Percentiles rank a stretch among this genome's conserved stretches.
Conservation (phyloP, 345 rosid genomes). For the Cardamine chenopodiifolia region DNA sequence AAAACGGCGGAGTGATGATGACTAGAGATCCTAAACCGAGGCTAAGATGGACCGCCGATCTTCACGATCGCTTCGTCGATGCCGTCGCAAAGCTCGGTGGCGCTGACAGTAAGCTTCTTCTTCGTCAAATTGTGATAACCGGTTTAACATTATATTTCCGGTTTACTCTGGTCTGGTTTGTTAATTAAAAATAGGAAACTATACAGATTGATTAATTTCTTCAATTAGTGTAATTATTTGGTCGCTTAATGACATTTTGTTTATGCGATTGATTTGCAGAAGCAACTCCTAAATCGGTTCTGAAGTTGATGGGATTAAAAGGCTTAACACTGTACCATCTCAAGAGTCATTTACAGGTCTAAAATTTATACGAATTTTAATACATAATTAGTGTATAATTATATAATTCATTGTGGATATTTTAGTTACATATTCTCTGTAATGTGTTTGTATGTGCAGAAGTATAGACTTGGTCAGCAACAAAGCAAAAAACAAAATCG, state of each 20-base stretch:
- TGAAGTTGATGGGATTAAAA: slow-evolving; percentile 85
- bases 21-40: slow-evolving; percentile 87
- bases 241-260: not conserved
- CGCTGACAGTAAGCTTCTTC: slow-evolving; percentile 49
- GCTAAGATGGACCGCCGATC: slow-evolving; percentile 48
- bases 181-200: no score
- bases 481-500: slow-evolving; percentile 54
- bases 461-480: slow-evolving; percentile 85
- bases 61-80: slow-evolving; percentile 50
- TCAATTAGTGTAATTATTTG: not conserved
- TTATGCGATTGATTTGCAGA: slow-evolving; percentile 44
- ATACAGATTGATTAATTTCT: not conserved
- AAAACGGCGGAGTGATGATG: slow-evolving; percentile 70
- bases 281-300: slow-evolving; percentile 91
- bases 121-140: not conserved
- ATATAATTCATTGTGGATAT: not conserved
- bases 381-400: not conserved
- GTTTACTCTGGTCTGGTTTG: slow-evolving; percentile 13
- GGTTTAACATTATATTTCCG: slow-evolving; percentile 21
- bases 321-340: slow-evolving; percentile 92
- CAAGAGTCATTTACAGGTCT: slow-evolving; percentile 94
- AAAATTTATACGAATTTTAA: not conserved
- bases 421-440: not conserved
- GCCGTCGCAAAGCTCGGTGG: slow-evolving; percentile 56
- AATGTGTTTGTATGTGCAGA: slow-evolving; percentile 48